These are phyloP conservation scores for Pyracantha coccinea DNA, from an alignment of 331 rosid genomes.

Conservation along the genomic window DNA sequence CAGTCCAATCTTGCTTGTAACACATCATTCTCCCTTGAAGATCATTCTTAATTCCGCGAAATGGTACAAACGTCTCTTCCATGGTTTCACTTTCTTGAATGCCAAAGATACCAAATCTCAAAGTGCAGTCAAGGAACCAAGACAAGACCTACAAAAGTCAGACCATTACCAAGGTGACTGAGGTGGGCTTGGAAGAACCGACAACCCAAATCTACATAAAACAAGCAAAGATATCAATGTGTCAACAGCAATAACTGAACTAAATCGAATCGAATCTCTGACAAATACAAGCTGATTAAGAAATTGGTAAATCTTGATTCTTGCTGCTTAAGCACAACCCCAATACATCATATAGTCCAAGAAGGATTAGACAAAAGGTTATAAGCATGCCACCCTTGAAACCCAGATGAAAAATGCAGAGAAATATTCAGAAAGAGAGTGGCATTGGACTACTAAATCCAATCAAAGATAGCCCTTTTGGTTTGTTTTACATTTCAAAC, in stretches of 20 bases:
- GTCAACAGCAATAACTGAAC: background rate
- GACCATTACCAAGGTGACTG: background rate
- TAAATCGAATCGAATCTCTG: background rate
- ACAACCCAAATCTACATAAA: slow-evolving; percentile 3
- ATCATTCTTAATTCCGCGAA: slow-evolving; percentile 63
- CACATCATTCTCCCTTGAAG: slow-evolving; percentile 50
- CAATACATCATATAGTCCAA: slow-evolving; percentile 1
- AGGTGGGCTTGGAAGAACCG: background rate
- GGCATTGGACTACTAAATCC: slow-evolving; percentile 4
- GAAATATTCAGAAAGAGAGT: slow-evolving; percentile 9
- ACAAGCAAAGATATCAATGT: background rate
- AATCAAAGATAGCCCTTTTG: slow-evolving; percentile 1
- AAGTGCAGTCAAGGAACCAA: slow-evolving; percentile 9
- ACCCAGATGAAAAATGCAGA: slow-evolving; percentile 2
- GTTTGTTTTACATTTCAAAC: slow-evolving; percentile 8
- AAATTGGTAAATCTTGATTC: background rate
- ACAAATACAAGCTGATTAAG: background rate
- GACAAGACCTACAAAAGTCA: slow-evolving; percentile 1
- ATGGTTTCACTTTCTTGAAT: slow-evolving; percentile 21
- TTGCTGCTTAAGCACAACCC: slow-evolving; percentile 13
- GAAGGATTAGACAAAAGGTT: background rate
- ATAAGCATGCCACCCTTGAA: slow-evolving; percentile 6
- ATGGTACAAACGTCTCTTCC: slow-evolving; percentile 79
- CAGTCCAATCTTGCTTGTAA: slow-evolving; percentile 72
- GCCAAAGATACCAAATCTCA: background rate